Base-by-base conservation (phyloP, 257 asterid genomes). In the Plantago ovata region DNA sequence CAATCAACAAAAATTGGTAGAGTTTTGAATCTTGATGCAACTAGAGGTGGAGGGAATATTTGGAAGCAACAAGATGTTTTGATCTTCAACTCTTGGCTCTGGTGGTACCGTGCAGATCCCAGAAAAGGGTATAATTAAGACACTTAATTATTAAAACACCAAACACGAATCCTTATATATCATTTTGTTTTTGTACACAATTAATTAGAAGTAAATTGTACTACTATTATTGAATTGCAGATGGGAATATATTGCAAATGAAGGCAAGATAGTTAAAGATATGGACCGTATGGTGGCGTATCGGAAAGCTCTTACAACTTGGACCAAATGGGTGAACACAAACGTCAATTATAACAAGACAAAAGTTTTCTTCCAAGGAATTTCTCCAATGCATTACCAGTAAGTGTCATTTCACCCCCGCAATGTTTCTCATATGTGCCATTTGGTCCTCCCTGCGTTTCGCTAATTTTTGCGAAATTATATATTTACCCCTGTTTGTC, bases 81-180 rank as follows among this genome's bases (percentile, higher is more conserved):
- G 40, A 77, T 85, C 71, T 81, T 85, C 70, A 85, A 85, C 65
- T 72, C 89, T 0, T 85, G 92, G 92, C 92, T 78, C 6, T 85
- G 95, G 95, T 85, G 89, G 89, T 69, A 68, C 7, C 85, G 84
- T 16, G 63, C 32, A 0, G 86, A 84, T 41, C 73, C 67, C 7
- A 66, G 67, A 28, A 89, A 82, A 69, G 89, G 86, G 95, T 85
- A 74, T 4, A 75, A 3, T 24, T 0, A 28, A 45, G 16, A 15
- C 22, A 23, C 38, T 12, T n/a, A n/a, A n/a, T n/a, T n/a, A n/a
- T n/a, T n/a, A n/a, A n/a, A n/a, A n/a, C n/a, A n/a, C n/a, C n/a
- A n/a, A n/a, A n/a, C n/a, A n/a, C n/a, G n/a, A n/a, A n/a, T n/a
- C n/a, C n/a, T n/a, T n/a, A n/a, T n/a, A n/a, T n/a, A n/a, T n/a